Base-by-base conservation (phyloP, 1,139 yeast genomes). In the Diutina ranongensis region DNA sequence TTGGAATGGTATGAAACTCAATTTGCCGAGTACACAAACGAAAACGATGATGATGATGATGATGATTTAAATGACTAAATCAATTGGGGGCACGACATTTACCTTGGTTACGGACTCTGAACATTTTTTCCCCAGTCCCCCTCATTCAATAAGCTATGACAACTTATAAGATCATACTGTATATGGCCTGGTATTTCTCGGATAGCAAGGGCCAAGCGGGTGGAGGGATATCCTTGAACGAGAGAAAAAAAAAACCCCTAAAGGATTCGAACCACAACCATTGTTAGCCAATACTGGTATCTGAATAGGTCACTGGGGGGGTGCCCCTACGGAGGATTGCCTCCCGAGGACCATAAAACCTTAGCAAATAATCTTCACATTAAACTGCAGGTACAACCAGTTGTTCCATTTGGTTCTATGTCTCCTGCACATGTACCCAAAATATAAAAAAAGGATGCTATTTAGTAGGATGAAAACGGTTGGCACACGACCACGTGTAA, bases 401-500 rank as follows among this genome's bases (percentile, higher is more conserved):
- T n/a, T n/a, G 28, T 25, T 25, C 28, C 9, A 25, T 25, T 25
- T 25, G 28, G 9, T 25, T 25, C 28, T 25, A 25, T 25, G 28
- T 5, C 28, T 25, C 28, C 28, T 25, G 28, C 28, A 25, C 9
- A 10, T 10, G 4, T 20, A n/a, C n/a, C n/a, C n/a, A n/a, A n/a
- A n/a, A n/a, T n/a, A n/a, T n/a, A n/a, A n/a, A n/a, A n/a, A n/a
- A n/a, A n/a, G n/a, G n/a, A n/a, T n/a, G n/a, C n/a, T n/a, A n/a
- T n/a, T n/a, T n/a, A n/a, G n/a, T n/a, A n/a, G n/a, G n/a, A n/a
- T n/a, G n/a, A n/a, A n/a, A n/a, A n/a, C 10, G 28, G 28, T 25
- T 25, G 10, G 15, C 42, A 18, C 28, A 34, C 36, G 36, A 34
- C 36, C 36, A 34, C 36, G 36, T 34, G 36, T 34, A 15, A 21